Percentiles rank a stretch among this genome's conserved stretches.
Evolutionary conservation across 495 filamentous ascomycete species (phyloP).

Genomic region (Talaromyces trachyspermus): DNA sequence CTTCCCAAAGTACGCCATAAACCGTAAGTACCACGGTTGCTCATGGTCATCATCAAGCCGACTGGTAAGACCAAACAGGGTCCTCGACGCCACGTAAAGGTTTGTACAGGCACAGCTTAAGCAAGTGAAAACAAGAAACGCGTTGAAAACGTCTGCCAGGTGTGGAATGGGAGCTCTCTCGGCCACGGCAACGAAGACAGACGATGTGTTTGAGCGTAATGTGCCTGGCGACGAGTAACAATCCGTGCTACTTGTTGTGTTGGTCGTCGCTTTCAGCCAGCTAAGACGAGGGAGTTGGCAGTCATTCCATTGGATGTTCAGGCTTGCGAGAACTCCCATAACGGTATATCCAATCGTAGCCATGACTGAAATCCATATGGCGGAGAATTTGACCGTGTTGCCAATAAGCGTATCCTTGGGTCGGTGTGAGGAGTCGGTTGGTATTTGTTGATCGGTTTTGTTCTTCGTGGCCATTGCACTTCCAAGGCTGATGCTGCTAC

Average conservation of each 20-base stretch:
- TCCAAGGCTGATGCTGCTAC: slow-evolving; percentile 40
- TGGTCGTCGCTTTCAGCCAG: slow-evolving; percentile 13
- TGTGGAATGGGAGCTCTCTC: slow-evolving; percentile 16
- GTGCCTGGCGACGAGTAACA: neutral
- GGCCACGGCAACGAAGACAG: slow-evolving; percentile 34
- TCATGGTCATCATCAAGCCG: slow-evolving; percentile 14
- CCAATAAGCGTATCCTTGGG: slow-evolving; percentile 10
- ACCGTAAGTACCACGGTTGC: slow-evolving; percentile 10
- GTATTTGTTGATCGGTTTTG: neutral
- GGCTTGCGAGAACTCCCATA: slow-evolving; percentile 20
- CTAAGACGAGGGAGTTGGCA: slow-evolving; percentile 22
- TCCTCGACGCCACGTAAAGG: slow-evolving; percentile 40
- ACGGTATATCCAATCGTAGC: slow-evolving; percentile 21
- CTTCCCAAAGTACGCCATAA: slow-evolving; percentile 26
- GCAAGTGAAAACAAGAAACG: slow-evolving; percentile 34
- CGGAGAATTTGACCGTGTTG: slow-evolving; percentile 23
- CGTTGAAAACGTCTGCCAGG: slow-evolving; percentile 29
- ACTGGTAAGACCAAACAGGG: slow-evolving; percentile 36
- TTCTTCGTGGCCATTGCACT: slow-evolving; percentile 19
- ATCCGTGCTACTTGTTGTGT: neutral
- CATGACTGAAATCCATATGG: slow-evolving; percentile 22
- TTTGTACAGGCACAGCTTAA: slow-evolving; percentile 34
- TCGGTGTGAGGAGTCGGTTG: neutral
- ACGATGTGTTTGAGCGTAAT: slow-evolving; percentile 6
- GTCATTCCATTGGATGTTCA: slow-evolving; percentile 34